Conservation (phyloP, 805 yeast species). For the Candida wancherniae region DNA sequence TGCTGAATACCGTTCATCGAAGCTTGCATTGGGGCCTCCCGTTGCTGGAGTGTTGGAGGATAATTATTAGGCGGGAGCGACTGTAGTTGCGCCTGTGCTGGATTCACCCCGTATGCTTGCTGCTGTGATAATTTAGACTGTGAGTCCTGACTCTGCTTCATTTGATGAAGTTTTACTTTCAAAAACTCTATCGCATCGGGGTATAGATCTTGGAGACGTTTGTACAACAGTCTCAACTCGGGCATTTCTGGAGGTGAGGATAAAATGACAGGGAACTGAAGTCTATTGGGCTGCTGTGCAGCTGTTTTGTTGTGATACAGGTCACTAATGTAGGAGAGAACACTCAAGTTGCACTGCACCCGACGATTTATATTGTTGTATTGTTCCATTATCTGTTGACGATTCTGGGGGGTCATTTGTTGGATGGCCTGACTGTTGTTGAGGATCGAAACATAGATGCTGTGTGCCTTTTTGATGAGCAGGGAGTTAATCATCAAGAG, state of each 20-base stretch:
- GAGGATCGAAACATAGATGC: slow-evolving; percentile 30
- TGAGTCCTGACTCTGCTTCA: slow-evolving; percentile 27
- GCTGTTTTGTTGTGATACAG: slow-evolving; percentile 31
- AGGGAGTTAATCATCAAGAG: slow-evolving; percentile 39
- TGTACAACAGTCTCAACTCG: slow-evolving; percentile 45
- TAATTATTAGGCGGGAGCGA: no score
- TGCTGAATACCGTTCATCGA: no score
- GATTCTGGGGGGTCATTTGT: slow-evolving; percentile 29
- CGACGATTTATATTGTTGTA: slow-evolving; percentile 39
- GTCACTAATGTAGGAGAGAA: slow-evolving; percentile 35
- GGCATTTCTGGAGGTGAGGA: slow-evolving; percentile 55
- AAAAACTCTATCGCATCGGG: slow-evolving; percentile 49
- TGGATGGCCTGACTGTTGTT: slow-evolving; percentile 32
- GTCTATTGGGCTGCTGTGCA: slow-evolving; percentile 20
- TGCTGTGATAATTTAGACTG: no score
- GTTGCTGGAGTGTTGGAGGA: slow-evolving; percentile 9
- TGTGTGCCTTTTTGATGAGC: slow-evolving; percentile 37
- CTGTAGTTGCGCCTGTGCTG: no score
- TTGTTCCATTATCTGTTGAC: slow-evolving; percentile 29
- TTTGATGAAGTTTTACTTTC: slow-evolving; percentile 32
- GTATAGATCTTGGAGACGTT: slow-evolving; percentile 44
- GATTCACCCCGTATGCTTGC: no score
- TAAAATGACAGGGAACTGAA: slow-evolving; percentile 44
- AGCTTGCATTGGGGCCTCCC: slow-evolving; percentile 8
- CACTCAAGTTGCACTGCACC: slow-evolving; percentile 39